Evolutionary conservation across 208 protist genomes (phyloP).

Genomic region (Acanthamoeba lenticulata): DNA sequence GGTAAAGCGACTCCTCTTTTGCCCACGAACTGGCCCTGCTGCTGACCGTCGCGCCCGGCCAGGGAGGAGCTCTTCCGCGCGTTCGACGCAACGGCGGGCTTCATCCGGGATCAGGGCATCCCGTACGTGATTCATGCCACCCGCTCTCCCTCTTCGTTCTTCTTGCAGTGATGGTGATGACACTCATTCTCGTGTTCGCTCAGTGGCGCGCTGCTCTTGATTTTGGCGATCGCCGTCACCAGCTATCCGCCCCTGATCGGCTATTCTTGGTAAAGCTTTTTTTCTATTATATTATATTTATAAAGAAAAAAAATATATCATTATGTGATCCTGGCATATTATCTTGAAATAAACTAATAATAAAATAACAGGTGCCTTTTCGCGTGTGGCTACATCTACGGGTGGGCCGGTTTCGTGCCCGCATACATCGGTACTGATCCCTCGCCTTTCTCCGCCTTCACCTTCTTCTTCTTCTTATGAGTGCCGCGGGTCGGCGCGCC

Average conservation of each 20-base stretch:
- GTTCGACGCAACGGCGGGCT: neutral
- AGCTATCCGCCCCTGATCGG: slow-evolving; percentile 25
- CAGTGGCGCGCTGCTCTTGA: neutral
- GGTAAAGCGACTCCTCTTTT: neutral
- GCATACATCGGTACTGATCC: slow-evolving; percentile 2
- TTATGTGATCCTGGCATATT: too few species aligned
- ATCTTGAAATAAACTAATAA: too few species aligned
- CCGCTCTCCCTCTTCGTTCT: neutral
- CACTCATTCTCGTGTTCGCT: neutral
- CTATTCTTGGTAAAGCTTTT: slow-evolving; percentile 62
- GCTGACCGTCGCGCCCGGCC: neutral
- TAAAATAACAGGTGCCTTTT: neutral
- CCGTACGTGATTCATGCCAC: neutral
- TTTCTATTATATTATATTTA: too few species aligned
- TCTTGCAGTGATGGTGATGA: neutral
- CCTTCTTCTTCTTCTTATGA: neutral
- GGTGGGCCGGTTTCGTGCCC: slow-evolving; percentile 44
- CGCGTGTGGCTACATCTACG: slow-evolving; percentile 42
- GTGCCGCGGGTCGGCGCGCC: neutral
- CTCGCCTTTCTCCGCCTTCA: neutral
- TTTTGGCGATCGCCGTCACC: slow-evolving; percentile 1
- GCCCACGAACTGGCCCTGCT: neutral
- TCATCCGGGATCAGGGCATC: neutral
- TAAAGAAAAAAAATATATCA: too few species aligned
- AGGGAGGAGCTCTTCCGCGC: slow-evolving; percentile 9